Percentiles rank a stretch among this genome's conserved stretches.
Evolutionary conservation across 495 filamentous ascomycete genomes (phyloP).

Genomic region (Bryoglossum gracile): DNA sequence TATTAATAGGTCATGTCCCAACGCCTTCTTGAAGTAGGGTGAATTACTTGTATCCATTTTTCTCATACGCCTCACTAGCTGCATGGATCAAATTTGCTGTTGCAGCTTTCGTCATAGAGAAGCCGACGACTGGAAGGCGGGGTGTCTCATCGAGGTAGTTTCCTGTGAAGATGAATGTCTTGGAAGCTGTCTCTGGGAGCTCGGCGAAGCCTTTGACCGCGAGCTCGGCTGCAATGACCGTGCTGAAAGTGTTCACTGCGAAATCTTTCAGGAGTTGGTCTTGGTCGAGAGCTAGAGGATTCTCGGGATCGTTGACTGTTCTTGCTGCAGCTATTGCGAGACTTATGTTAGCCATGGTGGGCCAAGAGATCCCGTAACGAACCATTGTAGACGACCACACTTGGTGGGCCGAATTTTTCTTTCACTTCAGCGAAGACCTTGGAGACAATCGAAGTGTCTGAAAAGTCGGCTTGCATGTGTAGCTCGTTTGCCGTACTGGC

Average conservation of each 20-base stretch:
- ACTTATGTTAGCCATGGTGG: not conserved
- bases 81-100: conserved; percentile 35
- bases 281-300: conserved; percentile 30
- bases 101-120: conserved; percentile 37
- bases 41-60: conserved; percentile 38
- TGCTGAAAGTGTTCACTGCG: conserved; percentile 35
- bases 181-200: conserved; percentile 28
- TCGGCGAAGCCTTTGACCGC: conserved; percentile 31
- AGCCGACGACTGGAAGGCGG: conserved; percentile 26
- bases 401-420: conserved; percentile 28
- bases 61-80: conserved; percentile 31
- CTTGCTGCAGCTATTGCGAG: conserved; percentile 17
- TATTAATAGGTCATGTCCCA: too few species aligned
- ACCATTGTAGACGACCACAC: conserved; percentile 43
- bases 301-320: conserved; percentile 20
- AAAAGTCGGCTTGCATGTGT: conserved; percentile 33
- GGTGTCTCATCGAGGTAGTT: conserved; percentile 34
- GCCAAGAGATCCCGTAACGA: conserved; percentile 5
- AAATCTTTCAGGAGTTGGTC: conserved; percentile 29
- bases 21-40: not conserved
- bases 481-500: conserved; percentile 29
- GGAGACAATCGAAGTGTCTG: conserved; percentile 30
- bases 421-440: conserved; percentile 33
- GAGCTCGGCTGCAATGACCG: conserved; percentile 36
- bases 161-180: conserved; percentile 42